These are phyloP conservation scores for Anacardium occidentale DNA, from an alignment of 345 rosid genomes.

Conservation along the genomic window DNA sequence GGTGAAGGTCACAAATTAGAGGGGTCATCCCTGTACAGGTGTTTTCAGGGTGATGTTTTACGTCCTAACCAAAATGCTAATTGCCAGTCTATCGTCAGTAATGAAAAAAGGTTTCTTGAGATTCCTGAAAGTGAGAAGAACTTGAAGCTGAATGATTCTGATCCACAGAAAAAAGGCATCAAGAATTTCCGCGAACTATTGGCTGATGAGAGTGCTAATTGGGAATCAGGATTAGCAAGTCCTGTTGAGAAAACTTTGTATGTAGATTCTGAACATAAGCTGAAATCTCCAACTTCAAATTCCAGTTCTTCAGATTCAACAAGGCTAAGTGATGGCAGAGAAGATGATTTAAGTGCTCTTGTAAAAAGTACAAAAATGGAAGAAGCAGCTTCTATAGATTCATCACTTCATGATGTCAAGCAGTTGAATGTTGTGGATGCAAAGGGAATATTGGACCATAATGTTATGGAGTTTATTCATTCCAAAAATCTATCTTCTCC, in stretches of 20 bases:
- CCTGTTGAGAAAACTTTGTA: constrained; percentile 77
- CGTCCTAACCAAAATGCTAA: constrained; percentile 9
- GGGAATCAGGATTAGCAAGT: constrained; percentile 38
- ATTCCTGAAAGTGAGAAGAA: constrained; percentile 27
- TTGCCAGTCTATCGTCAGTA: constrained; percentile 10
- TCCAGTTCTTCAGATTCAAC: constrained; percentile 26
- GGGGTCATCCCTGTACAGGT: constrained; percentile 32
- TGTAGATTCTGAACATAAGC: constrained; percentile 54
- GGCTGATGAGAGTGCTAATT: constrained; percentile 47
- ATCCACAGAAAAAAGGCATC: constrained; percentile 23
- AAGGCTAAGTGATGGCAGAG: constrained; percentile 4
- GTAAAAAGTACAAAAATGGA: constrained; percentile 30
- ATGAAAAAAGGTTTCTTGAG: constrained; percentile 23
- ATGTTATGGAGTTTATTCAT: constrained; percentile 25
- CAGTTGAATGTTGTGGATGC: constrained; percentile 15
- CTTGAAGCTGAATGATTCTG: constrained; percentile 14
- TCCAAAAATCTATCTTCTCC: constrained; percentile 23
- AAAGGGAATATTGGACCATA: constrained; percentile 11
- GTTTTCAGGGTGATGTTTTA: constrained; percentile 30
- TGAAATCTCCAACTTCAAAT: constrained; percentile 29
- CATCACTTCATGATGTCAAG: constrained; percentile 33
- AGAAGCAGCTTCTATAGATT: constrained; percentile 25
- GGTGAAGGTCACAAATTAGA: constrained; percentile 21
- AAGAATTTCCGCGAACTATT: constrained; percentile 47
- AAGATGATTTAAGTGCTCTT: constrained; percentile 16